A percentile compares a stretch with the other conserved stretches of the same genome.
Evolutionary conservation across 1,139 yeast genomes (phyloP).

Genomic region (Magnusiomyces tetraspermus): DNA sequence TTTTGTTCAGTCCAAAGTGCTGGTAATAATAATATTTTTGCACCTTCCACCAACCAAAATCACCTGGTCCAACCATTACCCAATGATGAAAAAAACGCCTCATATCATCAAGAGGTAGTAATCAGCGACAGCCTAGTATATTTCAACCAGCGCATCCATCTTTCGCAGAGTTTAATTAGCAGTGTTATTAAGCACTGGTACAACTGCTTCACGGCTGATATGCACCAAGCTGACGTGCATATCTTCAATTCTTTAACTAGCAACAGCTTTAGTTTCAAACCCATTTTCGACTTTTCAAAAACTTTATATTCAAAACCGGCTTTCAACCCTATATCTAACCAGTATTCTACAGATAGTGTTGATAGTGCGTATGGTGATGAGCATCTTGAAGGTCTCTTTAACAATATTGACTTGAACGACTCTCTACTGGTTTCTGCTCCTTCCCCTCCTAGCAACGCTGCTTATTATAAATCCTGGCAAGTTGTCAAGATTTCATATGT

Average conservation of each 20-base stretch:
- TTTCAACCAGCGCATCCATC: background rate
- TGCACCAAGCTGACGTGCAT: background rate
- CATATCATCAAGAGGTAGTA: background rate
- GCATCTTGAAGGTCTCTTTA: background rate
- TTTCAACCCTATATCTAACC: background rate
- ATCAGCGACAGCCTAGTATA: background rate
- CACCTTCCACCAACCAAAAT: background rate
- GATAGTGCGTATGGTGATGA: background rate
- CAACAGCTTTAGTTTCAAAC: slow-evolving; percentile 2
- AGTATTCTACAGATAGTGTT: background rate
- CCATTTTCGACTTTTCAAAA: slow-evolving; percentile 1
- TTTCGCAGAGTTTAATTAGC: background rate
- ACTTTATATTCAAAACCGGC: background rate
- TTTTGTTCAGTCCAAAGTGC: background rate
- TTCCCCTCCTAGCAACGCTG: background rate
- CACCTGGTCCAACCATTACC: background rate
- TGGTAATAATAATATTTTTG: background rate
- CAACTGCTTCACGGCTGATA: slow-evolving; percentile 2
- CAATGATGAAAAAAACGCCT: background rate
- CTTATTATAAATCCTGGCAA: slow-evolving; percentile 1
- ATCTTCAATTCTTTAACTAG: background rate
- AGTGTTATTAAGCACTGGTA: slow-evolving; percentile 4
- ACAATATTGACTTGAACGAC: background rate
- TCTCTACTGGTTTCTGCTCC: background rate
- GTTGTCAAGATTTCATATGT: slow-evolving; percentile 4